Percentiles rank a stretch among this genome's conserved stretches.
Conservation (phyloP, 495 filamentous ascomycete genomes). For the Penicillium pancosmium region DNA sequence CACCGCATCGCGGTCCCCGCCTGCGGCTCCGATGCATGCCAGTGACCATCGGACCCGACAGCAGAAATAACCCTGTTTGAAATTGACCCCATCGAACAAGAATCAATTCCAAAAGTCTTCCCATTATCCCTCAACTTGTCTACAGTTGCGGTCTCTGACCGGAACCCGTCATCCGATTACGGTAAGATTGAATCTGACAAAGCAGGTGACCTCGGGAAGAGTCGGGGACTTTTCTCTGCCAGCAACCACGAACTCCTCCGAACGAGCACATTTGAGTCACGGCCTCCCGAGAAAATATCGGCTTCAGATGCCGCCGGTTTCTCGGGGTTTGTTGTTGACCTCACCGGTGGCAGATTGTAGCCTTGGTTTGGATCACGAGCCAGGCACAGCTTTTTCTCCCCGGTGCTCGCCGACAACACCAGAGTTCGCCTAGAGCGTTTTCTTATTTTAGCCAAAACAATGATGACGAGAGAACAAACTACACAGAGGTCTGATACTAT, state of each 20-base stretch:
- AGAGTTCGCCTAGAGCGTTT: neutral
- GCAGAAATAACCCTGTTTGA: neutral
- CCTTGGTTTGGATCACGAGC: neutral
- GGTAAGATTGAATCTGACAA: slow-evolving; percentile 1
- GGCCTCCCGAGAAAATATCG: slow-evolving; percentile 34
- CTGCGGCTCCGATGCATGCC: slow-evolving; percentile 11
- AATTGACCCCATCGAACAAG: slow-evolving; percentile 18
- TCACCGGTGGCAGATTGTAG: slow-evolving; percentile 19
- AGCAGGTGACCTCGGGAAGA: slow-evolving; percentile 38
- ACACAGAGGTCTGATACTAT: no score
- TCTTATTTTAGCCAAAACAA: no score
- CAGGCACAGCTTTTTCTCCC: neutral
- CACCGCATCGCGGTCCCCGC: neutral
- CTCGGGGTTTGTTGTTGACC: slow-evolving; percentile 2
- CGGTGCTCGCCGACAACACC: slow-evolving; percentile 14
- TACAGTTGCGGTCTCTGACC: neutral
- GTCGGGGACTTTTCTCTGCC: slow-evolving; percentile 19
- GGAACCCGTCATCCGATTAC: slow-evolving; percentile 7
- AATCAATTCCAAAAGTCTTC: slow-evolving; percentile 24
- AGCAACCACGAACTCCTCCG: no score
- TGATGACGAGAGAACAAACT: no score
- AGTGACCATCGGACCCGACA: slow-evolving; percentile 1
- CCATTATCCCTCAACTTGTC: slow-evolving; percentile 28
- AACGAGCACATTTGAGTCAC: slow-evolving; percentile 14
- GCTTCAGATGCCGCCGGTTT: slow-evolving; percentile 10